phyloP scores from a whole-genome alignment of 768 basidiomycete species.

The Xerocomus spinulosus region DNA sequence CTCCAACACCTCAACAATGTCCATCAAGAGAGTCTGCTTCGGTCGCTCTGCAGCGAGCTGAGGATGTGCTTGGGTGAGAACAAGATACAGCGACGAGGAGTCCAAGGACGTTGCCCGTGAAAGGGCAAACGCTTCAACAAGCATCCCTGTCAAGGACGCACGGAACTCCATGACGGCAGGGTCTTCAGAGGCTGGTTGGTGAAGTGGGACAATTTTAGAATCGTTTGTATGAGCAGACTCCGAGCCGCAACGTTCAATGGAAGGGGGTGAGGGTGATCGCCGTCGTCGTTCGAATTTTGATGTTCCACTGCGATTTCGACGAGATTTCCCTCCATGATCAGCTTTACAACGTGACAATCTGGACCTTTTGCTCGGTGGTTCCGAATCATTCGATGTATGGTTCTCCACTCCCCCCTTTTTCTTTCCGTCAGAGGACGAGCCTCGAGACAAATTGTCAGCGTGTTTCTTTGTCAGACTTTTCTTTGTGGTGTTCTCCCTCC shows the following conservation, averaged over 20 bases:
- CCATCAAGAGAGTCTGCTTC: slow-evolving; percentile 43
- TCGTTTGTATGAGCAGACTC: slow-evolving; percentile 4
- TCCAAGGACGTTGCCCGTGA: slow-evolving; percentile 67
- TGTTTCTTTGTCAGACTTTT: slow-evolving; percentile 10
- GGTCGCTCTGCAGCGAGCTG: slow-evolving; percentile 36
- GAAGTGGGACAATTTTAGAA: not conserved
- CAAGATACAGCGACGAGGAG: slow-evolving; percentile 47
- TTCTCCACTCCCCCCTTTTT: slow-evolving; percentile 3
- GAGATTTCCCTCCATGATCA: not conserved
- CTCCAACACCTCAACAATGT: slow-evolving; percentile 50
- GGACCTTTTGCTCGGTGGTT: slow-evolving; percentile 21
- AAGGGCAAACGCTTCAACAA: slow-evolving; percentile 67
- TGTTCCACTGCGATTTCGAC: not conserved
- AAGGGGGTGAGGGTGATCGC: slow-evolving; percentile 8
- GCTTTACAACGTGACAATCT: slow-evolving; percentile 6
- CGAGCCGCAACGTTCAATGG: not conserved
- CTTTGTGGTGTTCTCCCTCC: not conserved
- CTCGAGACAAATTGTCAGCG: not conserved
- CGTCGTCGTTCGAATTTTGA: slow-evolving; percentile 2
- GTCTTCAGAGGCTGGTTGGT: slow-evolving; percentile 8
- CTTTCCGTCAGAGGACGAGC: not conserved
- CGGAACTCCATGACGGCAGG: slow-evolving; percentile 25
- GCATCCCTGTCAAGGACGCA: slow-evolving; percentile 55
- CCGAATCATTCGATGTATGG: not conserved
- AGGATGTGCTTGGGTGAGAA: slow-evolving; percentile 51